Evolutionary conservation across 225 moss, liverwort and hornwort genomes (phyloP), one percentile per base, ranked within the genome.

Genomic region (Asterella californica): DNA sequence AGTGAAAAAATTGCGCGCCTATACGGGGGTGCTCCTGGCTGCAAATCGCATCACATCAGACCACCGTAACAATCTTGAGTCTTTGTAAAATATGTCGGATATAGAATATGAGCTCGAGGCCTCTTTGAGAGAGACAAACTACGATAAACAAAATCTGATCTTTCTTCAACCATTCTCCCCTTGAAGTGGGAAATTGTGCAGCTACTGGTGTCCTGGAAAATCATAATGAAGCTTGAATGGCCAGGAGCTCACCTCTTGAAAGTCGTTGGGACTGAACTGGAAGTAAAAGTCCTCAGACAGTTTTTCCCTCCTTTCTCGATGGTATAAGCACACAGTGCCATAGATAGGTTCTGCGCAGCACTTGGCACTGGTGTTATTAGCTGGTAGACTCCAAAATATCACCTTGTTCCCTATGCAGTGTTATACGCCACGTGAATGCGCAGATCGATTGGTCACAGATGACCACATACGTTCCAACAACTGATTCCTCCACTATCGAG

Each of bases 231-330:
- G 29, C 30, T 3, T 15, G 17, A 3, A 57, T 36, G 34, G 11
- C 76, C 24, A 48, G 24, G 27, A 52, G 59, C 86, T 87, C 82
- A 94, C 96, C 90, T 96, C 96, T 87, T 94, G 92, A 80, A 92
- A 96, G 82, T 94, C 96, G 57, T 84, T 81, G 33, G 96, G 96
- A 82, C 91, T 88, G 81, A 89, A 96, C 79, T 86, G 91, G 69
- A 96, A 96, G 81, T 92, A 92, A 77, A 88, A 96, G 84, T 96
- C 94, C 81, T 96, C 96, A 14, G 96, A 94, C 52, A 96, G 66
- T 79, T 96, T 96, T 70, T 96, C 96, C 70, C 96, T 90, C 81
- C 85, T 92, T 82, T 96, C 96, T 74, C 94, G 88, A 83, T 96
- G 90, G 80, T 96, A 96, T 63, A 96, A 84, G 83, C 92, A 94